Evolutionary conservation across 2,329 filamentous ascomycete species (phyloP).

Genomic region (Parafenestella ontariensis): DNA sequence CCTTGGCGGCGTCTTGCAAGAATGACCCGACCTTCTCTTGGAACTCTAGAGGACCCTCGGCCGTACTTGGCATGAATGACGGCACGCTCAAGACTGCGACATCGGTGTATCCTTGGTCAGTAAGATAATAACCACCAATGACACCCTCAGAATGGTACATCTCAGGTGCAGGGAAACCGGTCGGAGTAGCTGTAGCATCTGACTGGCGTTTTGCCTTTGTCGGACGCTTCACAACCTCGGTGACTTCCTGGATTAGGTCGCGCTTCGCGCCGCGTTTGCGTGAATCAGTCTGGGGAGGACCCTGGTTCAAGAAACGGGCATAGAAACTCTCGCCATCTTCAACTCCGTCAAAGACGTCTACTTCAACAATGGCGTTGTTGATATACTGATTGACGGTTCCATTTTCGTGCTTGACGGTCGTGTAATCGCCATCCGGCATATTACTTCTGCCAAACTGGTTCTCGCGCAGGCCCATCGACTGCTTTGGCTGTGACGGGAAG

Average conservation of each 20-base stretch:
- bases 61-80: conserved; percentile 38
- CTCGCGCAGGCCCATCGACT: not conserved
- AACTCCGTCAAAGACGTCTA: conserved; percentile 33
- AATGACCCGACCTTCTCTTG: conserved; percentile 48
- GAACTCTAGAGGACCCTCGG: conserved; percentile 29
- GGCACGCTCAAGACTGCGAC: conserved; percentile 51
- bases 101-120: conserved; percentile 46
- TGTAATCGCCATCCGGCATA: conserved; percentile 23
- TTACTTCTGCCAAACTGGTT: conserved; percentile 17
- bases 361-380: conserved; percentile 22
- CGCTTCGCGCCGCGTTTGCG: conserved; percentile 3
- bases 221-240: conserved; percentile 1
- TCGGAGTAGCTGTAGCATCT: conserved; percentile 16
- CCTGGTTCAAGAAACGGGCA: conserved; percentile 30
- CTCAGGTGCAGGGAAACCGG: conserved; percentile 42
- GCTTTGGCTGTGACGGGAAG: conserved; percentile 29
- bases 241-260: not conserved
- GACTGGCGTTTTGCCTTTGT: conserved; percentile 10
- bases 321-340: conserved; percentile 46
- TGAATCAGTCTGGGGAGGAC: conserved; percentile 5
- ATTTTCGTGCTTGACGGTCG: conserved; percentile 31
- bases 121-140: conserved; percentile 53
- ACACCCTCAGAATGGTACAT: conserved; percentile 29
- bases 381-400: conserved; percentile 22
- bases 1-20: conserved; percentile 51